These are phyloP conservation scores for Neonectria sp. DNA, from an alignment of 2,329 filamentous ascomycete species.

Conservation along the genomic window DNA sequence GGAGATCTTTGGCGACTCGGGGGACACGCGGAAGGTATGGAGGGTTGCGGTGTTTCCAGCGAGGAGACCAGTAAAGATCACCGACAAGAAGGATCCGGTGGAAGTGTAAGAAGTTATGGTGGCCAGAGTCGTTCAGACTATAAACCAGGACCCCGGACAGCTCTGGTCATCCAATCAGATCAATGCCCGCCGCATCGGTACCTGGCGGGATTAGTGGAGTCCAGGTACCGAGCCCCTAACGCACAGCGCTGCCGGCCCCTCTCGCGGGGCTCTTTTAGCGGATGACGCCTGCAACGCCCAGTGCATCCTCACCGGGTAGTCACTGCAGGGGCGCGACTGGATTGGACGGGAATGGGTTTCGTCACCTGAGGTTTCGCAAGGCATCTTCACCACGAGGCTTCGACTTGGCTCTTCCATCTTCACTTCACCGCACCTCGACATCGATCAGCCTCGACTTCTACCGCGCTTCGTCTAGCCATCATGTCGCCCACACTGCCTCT, in stretches of 20 bases:
- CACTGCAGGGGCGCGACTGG: background rate
- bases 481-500: background rate
- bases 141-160: no score
- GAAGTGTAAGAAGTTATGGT: background rate
- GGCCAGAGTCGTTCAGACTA: no score
- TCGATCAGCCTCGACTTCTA: background rate
- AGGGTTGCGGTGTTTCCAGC: no score
- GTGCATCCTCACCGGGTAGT: background rate
- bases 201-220: background rate
- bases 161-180: background rate
- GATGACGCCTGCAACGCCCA: background rate
- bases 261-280: background rate
- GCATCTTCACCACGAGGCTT: background rate
- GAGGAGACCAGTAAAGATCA: no score
- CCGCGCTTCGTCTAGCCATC: background rate
- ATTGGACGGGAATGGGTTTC: background rate
- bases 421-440: background rate
- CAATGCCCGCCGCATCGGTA: background rate
- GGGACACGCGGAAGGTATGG: no score
- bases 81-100: no score
- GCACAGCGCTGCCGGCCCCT: background rate
- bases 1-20: no score
- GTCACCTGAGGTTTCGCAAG: background rate
- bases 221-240: constrained; percentile 4
- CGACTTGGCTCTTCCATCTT: background rate